Conservation (phyloP, 1,284 basidiomycete genomes). For the Boletus smithii region DNA sequence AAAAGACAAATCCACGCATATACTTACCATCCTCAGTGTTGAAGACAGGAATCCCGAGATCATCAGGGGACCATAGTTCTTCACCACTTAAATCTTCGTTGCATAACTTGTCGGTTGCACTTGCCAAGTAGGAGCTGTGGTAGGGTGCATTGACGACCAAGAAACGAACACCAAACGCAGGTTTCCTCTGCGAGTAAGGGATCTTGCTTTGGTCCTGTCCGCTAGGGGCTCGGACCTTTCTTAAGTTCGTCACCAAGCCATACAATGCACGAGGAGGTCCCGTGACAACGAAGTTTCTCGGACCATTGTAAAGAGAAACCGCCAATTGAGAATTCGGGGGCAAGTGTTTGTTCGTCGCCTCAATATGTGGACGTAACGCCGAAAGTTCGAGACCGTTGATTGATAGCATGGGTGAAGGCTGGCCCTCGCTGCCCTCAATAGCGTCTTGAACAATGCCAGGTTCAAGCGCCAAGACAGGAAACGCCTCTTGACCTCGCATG, state of each 20-base stretch:
- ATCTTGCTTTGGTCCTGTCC: slow-evolving; percentile 93
- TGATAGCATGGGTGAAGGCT: slow-evolving; percentile 91
- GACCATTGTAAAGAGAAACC: slow-evolving; percentile 90
- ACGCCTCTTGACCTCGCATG: slow-evolving; percentile 89
- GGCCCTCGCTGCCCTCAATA: slow-evolving; percentile 89
- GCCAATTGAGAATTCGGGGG: slow-evolving; percentile 74
- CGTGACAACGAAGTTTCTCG: slow-evolving; percentile 89
- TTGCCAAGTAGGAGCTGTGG: slow-evolving; percentile 85
- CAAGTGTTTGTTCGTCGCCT: slow-evolving; percentile 86
- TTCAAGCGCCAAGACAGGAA: slow-evolving; percentile 91
- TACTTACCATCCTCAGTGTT: slow-evolving; percentile 86
- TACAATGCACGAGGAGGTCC: slow-evolving; percentile 91
- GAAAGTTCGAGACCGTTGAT: slow-evolving; percentile 81
- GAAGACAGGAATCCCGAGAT: slow-evolving; percentile 83
- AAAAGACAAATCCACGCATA: slow-evolving; percentile 7
- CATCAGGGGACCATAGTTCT: slow-evolving; percentile 76
- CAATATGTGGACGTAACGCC: slow-evolving; percentile 80
- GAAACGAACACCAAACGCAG: slow-evolving; percentile 91
- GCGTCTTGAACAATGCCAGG: slow-evolving; percentile 86
- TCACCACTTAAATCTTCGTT: slow-evolving; percentile 72
- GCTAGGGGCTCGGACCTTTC: slow-evolving; percentile 84
- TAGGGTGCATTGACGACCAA: slow-evolving; percentile 93
- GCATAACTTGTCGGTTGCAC: slow-evolving; percentile 73
- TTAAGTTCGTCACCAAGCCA: slow-evolving; percentile 86
- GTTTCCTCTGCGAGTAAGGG: slow-evolving; percentile 92